Conservation (phyloP, 305 asterid species). For the Rubia peregrina region DNA sequence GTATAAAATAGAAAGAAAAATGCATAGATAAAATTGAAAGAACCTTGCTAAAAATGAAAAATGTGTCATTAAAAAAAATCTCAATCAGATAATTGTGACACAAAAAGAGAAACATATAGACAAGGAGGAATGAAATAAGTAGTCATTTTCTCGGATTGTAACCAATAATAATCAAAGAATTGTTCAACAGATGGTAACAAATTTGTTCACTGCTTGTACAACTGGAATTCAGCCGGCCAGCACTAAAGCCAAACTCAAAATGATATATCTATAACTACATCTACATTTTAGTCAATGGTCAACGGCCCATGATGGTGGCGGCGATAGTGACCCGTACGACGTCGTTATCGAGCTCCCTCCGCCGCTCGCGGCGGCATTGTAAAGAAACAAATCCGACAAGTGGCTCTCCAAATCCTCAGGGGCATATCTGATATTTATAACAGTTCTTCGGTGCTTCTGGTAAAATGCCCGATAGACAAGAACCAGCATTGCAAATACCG, state of each 20-base stretch:
- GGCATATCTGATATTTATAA: conserved; percentile 35
- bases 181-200: neutral
- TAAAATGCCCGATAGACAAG: conserved; percentile 43
- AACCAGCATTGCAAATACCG: conserved; percentile 31
- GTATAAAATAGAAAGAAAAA: too few species aligned
- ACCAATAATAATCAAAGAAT: neutral
- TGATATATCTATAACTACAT: neutral
- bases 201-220: neutral
- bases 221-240: neutral
- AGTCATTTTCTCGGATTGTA: neutral
- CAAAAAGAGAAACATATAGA: too few species aligned
- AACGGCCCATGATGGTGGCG: neutral
- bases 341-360: conserved; percentile 21
- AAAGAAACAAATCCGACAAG: conserved; percentile 51
- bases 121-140: too few species aligned
- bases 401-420: conserved; percentile 66
- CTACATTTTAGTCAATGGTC: neutral
- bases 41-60: too few species aligned
- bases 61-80: too few species aligned
- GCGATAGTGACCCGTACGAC: conserved; percentile 4
- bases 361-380: neutral
- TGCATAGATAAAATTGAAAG: too few species aligned
- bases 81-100: too few species aligned
- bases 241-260: conserved; percentile 1
- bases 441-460: conserved; percentile 25